Evolutionary conservation across 495 filamentous ascomycete genomes (phyloP), one percentile per base, ranked within the genome.

Genomic region (Xylaria intraflava): DNA sequence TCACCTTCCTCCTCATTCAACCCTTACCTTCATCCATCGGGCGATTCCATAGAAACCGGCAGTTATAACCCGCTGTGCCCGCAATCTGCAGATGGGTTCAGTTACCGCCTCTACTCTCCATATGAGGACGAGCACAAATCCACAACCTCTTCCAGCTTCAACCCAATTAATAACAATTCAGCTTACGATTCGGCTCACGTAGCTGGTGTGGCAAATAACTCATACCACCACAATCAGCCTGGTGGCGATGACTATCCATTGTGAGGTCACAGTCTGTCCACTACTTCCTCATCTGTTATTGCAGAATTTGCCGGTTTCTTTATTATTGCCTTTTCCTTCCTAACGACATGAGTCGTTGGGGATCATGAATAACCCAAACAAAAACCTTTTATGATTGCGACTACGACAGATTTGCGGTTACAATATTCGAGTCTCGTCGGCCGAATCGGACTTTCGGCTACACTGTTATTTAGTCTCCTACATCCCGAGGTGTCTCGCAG

Each of bases 51-150:
- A 30, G 58, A 65, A 8, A 42, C 60, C 47, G 61, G 66, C 8
- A 67, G 49, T 29, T 66, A 69, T 41, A 78, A 78, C 45, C 75
- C 76, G 1, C 65, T 78, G 16, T 75, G 61, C 53, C 63, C 66
- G 44, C 69, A 70, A 33, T 53, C 61, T 22, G 59, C 64, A 43
- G 55, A 60, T 16, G 65, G 63, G n/a, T 62, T 69, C 36, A 57
- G 63, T 20, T 65, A 66, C 27, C 69, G 64, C 46, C 49, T 56
- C 46, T 70, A 67, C 46, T 8, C 51, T 2, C 57, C 35, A 22
- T 69, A 68, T 36, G 63, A 65, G 16, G 62, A 55, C 26, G 65
- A 70, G 14, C 35, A 56, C 29, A 73, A 70, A 50, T 36, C 67
- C 5, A 5, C 62, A 22, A 52, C 48, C 9, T 38, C 56, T 1